phyloP scores from a whole-genome alignment of 177 flowering plant genomes.

The Vitis hybrid region DNA sequence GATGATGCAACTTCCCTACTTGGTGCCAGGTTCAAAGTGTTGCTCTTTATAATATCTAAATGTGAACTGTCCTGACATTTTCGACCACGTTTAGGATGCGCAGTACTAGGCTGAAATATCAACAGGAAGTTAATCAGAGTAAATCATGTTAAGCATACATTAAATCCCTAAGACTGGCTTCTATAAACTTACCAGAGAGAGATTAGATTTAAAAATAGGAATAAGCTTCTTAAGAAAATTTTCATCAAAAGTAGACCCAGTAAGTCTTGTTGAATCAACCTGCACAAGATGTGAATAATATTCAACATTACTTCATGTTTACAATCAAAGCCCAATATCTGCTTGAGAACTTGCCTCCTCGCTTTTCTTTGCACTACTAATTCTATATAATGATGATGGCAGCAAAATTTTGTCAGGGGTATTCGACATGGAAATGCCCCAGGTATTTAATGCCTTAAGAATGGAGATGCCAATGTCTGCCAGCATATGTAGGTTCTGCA shows the following conservation, averaged over 20 bases:
- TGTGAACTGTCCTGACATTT: conserved; percentile 24
- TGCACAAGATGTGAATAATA: conserved; percentile 27
- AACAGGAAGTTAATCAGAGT: conserved; percentile 7
- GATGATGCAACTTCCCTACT: conserved; percentile 20
- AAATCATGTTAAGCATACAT: background rate
- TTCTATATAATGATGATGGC: conserved; percentile 74
- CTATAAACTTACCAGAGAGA: conserved; percentile 32
- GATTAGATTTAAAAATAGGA: conserved; percentile 28
- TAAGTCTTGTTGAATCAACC: conserved; percentile 28
- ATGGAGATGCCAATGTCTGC: conserved; percentile 66
- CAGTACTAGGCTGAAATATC: conserved; percentile 26
- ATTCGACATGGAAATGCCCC: conserved; percentile 26
- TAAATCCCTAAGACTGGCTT: background rate
- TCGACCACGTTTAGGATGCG: conserved; percentile 28
- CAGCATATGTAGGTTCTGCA: conserved; percentile 71
- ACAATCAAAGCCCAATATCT: background rate
- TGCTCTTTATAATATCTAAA: conserved; percentile 12
- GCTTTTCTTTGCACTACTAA: conserved; percentile 22
- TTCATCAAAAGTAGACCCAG: conserved; percentile 25
- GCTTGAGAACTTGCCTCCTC: conserved; percentile 38
- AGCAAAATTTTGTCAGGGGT: conserved; percentile 54
- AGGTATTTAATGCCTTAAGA: conserved; percentile 36
- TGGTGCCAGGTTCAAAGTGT: conserved; percentile 13
- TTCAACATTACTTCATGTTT: background rate
- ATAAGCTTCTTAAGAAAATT: conserved; percentile 41